phyloP scores from a whole-genome alignment of 148 eudicot species.

The Nepenthes gracilis region DNA sequence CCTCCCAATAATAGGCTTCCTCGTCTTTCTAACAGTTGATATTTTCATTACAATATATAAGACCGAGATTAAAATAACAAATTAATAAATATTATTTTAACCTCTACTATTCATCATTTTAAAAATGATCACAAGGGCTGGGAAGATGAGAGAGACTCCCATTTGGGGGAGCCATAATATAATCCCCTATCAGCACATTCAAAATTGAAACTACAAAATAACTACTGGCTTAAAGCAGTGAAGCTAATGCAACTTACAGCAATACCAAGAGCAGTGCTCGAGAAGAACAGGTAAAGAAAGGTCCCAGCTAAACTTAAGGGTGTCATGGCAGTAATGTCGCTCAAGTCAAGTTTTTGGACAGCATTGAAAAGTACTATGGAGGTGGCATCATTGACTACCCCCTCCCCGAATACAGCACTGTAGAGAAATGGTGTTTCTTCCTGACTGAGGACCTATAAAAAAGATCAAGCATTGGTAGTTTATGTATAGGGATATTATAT shows the following conservation, averaged over 20 bases:
- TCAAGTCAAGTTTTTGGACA: conserved; percentile 60
- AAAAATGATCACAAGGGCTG: no score
- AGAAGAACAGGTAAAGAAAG: conserved; percentile 58
- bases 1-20: no score
- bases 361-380: conserved; percentile 92
- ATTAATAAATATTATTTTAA: no score
- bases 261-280: conserved; percentile 68
- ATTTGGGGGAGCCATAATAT: no score
- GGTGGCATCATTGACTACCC: conserved; percentile 95
- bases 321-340: conserved; percentile 31
- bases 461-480: conserved; percentile 3
- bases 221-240: no score
- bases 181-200: no score
- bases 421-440: conserved; percentile 87
- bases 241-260: conserved; percentile 30
- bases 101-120: no score
- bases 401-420: conserved; percentile 85
- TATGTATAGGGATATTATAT: neutral
- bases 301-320: conserved; percentile 60
- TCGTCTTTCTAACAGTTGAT: no score
- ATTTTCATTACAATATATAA: no score
- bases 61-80: no score
- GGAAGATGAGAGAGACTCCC: no score
- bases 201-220: no score
- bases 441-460: conserved; percentile 71